Evolutionary conservation across 495 filamentous ascomycete genomes (phyloP).

Genomic region (Hypomontagnella monticulosa): DNA sequence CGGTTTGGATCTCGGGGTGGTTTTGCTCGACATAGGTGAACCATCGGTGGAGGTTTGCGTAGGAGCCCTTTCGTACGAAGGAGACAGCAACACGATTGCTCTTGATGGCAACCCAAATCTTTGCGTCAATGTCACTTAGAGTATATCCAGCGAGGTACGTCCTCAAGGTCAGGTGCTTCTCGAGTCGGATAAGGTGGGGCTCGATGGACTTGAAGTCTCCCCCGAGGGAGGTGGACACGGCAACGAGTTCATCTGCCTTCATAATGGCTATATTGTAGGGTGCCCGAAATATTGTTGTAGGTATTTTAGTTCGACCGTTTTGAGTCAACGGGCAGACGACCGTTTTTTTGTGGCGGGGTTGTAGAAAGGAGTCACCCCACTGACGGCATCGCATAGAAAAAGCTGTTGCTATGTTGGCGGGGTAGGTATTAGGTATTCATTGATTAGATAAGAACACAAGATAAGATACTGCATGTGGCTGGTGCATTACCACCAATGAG

Average conservation of each 20-base stretch:
- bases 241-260: slow-evolving; percentile 61
- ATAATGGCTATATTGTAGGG: slow-evolving; percentile 39
- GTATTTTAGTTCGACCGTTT: background rate
- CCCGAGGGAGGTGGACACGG: slow-evolving; percentile 60
- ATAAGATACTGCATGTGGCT: slow-evolving; percentile 17
- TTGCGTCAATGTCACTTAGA: slow-evolving; percentile 79
- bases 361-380: slow-evolving; percentile 20
- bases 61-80: slow-evolving; percentile 78
- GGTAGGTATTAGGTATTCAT: slow-evolving; percentile 3
- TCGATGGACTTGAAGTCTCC: slow-evolving; percentile 85
- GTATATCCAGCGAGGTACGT: slow-evolving; percentile 86
- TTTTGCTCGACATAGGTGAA: slow-evolving; percentile 85
- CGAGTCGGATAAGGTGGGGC: slow-evolving; percentile 76
- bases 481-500: background rate
- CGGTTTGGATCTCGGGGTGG: slow-evolving; percentile 71
- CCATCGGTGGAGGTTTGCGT: slow-evolving; percentile 87
- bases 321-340: slow-evolving; percentile 27
- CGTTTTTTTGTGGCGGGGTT: slow-evolving; percentile 31
- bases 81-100: slow-evolving; percentile 85
- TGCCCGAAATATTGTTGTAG: background rate
- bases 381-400: slow-evolving; percentile 22
- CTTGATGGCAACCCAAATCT: slow-evolving; percentile 85
- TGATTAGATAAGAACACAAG: slow-evolving; percentile 15
- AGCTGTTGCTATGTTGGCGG: slow-evolving; percentile 27
- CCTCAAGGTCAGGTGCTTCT: slow-evolving; percentile 86